Evolutionary conservation across 179 eudicot genomes (phyloP).

Genomic region (Heliamphora pulchella): DNA sequence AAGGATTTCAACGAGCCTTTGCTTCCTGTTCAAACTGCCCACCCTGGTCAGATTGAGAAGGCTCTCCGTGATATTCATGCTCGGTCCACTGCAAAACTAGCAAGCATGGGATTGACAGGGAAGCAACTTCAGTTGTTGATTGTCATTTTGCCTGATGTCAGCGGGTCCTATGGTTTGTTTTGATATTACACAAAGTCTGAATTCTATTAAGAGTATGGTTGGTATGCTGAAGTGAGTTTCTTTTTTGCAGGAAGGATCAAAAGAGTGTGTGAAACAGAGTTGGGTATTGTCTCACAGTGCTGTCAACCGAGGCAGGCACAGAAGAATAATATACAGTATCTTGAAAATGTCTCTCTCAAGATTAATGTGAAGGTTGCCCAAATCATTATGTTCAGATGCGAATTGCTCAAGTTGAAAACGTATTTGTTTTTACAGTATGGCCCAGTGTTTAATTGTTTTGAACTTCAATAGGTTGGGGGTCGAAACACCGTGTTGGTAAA

Average conservation of each 20-base stretch:
- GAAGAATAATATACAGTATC: constrained; percentile 44
- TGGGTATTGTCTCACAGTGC: constrained; percentile 78
- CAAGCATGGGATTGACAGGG: neutral
- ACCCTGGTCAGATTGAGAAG: constrained; percentile 39
- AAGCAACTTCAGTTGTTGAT: constrained; percentile 52
- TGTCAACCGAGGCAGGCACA: constrained; percentile 45
- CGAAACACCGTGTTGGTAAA: constrained; percentile 37
- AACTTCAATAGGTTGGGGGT: constrained; percentile 53
- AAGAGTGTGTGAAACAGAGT: constrained; percentile 63
- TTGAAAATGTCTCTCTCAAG: constrained; percentile 71
- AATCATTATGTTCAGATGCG: too few relatives aligned
- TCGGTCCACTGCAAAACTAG: constrained; percentile 16
- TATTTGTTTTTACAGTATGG: neutral
- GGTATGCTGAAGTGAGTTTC: neutral
- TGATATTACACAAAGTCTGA: too few relatives aligned
- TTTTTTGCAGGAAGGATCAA: constrained; percentile 51
- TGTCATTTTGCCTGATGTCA: constrained; percentile 50
- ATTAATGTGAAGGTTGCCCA: constrained; percentile 67
- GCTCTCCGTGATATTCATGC: constrained; percentile 32
- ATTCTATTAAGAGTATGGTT: too few relatives aligned
- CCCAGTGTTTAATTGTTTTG: neutral
- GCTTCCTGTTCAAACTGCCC: constrained; percentile 25
- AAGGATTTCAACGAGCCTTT: constrained; percentile 40
- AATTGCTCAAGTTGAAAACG: too few relatives aligned
- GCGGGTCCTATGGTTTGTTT: constrained; percentile 61